Evolutionary conservation across 331 rosid species (phyloP), one percentile per base, ranked within the genome.

Genomic region (Dryas integrifolia): DNA sequence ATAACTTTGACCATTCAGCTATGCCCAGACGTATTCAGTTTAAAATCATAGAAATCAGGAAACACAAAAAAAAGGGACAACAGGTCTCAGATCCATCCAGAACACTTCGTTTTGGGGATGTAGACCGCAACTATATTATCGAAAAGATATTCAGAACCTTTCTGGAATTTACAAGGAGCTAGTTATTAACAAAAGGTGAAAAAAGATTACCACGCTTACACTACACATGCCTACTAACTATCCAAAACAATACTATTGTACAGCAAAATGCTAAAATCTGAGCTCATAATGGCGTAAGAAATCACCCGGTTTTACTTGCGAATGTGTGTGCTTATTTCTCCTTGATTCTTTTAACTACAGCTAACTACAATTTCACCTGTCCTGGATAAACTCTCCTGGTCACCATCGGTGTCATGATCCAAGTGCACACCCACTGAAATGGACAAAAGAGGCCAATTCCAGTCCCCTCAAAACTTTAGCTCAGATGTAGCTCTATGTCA

Each of bases 401-500:
- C 70, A 11, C 61, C 72, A 58, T 41, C 63, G 24, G 35, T 65
- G 48, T 66, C 45, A 15, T 45, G 67, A 45, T 30, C 45, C 35
- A 71, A 71, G 58, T 57, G 75, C 46, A 50, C 16, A 48, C 58
- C 14, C 14, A 57, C 57, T 14, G 46, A 58, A 52, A 71, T 26
- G 38, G 67, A 48, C 46, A 71, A 56, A 57, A 70, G 48, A 70
- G 16, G 65, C 57, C 65, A 46, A 70, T 13, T 56, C 7, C 35
- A 26, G 47, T 58, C 18, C 35, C 57, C 35, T 72, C 47, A 46
- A 30, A 30, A 26, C 58, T 72, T 46, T 26, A 58, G 39, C 46
- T 72, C 30, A 30, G 3, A 30, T 72, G 67, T 72, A 47, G 6
- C 35, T 68, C 10, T 30, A 18, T 26, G 46, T 58, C 57, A 58